A percentile compares a stretch with the other conserved stretches of the same genome.
These are phyloP conservation scores for Penicillium longicatenatum DNA, from an alignment of 495 filamentous ascomycete genomes.

Conservation along the genomic window DNA sequence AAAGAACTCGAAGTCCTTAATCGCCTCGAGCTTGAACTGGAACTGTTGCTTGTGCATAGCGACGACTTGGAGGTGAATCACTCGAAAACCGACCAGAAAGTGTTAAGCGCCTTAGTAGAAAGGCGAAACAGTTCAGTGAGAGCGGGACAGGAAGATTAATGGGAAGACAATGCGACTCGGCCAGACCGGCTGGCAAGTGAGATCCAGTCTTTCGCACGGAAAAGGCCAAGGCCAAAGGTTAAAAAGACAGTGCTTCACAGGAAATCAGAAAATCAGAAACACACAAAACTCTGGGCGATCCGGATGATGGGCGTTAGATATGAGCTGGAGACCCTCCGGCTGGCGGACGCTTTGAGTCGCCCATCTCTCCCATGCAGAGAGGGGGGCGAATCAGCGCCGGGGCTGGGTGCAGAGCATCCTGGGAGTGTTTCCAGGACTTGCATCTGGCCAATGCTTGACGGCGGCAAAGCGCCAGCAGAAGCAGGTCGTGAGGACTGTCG, in stretches of 20 bases:
- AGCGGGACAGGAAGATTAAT: slow-evolving; percentile 10
- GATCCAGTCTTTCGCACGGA: slow-evolving; percentile 37
- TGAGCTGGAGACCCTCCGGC: slow-evolving; percentile 24
- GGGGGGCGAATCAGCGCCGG: slow-evolving; percentile 38
- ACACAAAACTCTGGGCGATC: slow-evolving; percentile 22
- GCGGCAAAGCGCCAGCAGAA: slow-evolving; percentile 42
- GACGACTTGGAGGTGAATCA: slow-evolving; percentile 10
- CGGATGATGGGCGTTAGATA: slow-evolving; percentile 33
- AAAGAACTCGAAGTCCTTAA: slow-evolving; percentile 12
- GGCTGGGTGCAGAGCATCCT: slow-evolving; percentile 18
- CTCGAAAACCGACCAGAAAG: neutral
- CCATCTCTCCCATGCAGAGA: slow-evolving; percentile 32
- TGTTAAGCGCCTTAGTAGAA: slow-evolving; percentile 1
- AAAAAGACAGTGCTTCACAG: slow-evolving; percentile 7
- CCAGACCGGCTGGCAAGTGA: slow-evolving; percentile 47
- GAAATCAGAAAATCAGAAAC: slow-evolving; percentile 11
- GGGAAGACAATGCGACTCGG: slow-evolving; percentile 21
- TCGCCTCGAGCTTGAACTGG: slow-evolving; percentile 5
- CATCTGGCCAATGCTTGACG: slow-evolving; percentile 47
- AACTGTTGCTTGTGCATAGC: slow-evolving; percentile 22
- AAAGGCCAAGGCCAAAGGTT: slow-evolving; percentile 12
- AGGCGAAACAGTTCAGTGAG: slow-evolving; percentile 1
- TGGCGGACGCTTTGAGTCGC: slow-evolving; percentile 17
- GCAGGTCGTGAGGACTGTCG: slow-evolving; percentile 21
- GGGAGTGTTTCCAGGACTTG: slow-evolving; percentile 34